Conservation (phyloP, 2,329 filamentous ascomycete genomes). For the Fusarium sp. region DNA sequence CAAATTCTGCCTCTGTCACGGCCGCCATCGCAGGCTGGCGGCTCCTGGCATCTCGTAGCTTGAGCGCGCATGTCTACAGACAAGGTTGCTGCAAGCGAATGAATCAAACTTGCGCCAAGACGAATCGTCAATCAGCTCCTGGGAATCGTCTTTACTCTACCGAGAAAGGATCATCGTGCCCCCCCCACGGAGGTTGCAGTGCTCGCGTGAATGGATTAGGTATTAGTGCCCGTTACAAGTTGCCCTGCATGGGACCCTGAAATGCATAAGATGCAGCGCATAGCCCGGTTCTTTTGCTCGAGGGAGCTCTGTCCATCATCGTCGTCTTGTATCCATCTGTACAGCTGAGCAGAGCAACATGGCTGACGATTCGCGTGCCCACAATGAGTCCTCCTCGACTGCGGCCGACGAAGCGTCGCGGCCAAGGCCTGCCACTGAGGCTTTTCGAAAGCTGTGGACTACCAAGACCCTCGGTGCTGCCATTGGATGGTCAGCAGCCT, state of each 20-base stretch:
- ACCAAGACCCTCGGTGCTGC: slow-evolving; percentile 5
- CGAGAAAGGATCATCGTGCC: slow-evolving; percentile 23
- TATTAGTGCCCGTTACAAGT: slow-evolving; percentile 10
- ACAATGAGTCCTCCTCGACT: not conserved
- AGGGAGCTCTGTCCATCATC: not conserved
- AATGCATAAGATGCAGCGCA: not conserved
- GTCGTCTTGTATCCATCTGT: not conserved
- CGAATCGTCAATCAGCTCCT: slow-evolving; percentile 29
- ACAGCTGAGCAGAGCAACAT: no score
- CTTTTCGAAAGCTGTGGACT: slow-evolving; percentile 28
- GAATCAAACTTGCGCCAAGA: slow-evolving; percentile 17
- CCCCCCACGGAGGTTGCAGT: not conserved
- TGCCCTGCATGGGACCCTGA: not conserved
- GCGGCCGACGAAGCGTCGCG: not conserved
- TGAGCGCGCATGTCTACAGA: slow-evolving; percentile 1
- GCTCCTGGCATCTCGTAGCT: not conserved
- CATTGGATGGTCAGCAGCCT: slow-evolving; percentile 14
- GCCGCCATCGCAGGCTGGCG: not conserved
- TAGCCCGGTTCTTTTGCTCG: not conserved
- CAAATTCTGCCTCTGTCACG: not conserved
- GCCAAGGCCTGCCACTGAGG: slow-evolving; percentile 21
- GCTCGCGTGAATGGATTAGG: slow-evolving; percentile 12
- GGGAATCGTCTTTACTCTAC: slow-evolving; percentile 2
- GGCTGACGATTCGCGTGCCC: not conserved
- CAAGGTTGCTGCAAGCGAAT: slow-evolving; percentile 6